phyloP scores from a whole-genome alignment of 1,284 basidiomycete species.

The Heterobasidion irregulare region DNA sequence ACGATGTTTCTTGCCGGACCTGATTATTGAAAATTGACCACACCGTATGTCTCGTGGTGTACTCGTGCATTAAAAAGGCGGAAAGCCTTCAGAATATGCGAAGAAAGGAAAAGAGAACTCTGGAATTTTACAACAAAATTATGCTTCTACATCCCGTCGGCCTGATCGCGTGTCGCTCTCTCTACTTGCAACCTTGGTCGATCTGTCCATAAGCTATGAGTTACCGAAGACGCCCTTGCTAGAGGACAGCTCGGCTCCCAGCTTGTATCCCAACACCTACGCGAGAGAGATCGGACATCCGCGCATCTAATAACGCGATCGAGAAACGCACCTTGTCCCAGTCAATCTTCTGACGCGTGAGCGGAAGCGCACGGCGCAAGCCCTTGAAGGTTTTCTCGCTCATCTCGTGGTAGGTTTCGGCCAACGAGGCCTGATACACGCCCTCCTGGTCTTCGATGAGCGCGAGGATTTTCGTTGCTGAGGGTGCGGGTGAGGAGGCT shows the following conservation, averaged over 20 bases:
- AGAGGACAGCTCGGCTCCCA: constrained; percentile 76
- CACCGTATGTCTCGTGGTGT: neutral
- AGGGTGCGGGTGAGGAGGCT: constrained; percentile 39
- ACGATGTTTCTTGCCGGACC: constrained; percentile 4
- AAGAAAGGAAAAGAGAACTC: neutral
- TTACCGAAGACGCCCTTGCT: constrained; percentile 54
- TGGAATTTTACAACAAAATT: neutral
- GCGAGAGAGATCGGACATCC: neutral
- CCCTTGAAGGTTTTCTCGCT: constrained; percentile 89
- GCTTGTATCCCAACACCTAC: constrained; percentile 76
- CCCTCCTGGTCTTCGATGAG: constrained; percentile 75
- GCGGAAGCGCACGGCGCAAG: constrained; percentile 78
- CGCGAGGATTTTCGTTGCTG: constrained; percentile 70
- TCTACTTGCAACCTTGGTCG: neutral
- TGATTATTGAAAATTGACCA: neutral
- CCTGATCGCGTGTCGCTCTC: neutral
- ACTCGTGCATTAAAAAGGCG: neutral
- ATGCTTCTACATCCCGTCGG: neutral
- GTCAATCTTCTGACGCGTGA: constrained; percentile 90
- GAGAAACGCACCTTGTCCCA: constrained; percentile 77
- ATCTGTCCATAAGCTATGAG: constrained; percentile 13
- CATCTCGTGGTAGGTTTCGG: constrained; percentile 78
- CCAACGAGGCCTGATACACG: constrained; percentile 69
- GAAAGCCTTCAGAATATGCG: neutral
- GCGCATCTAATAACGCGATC: neutral